Percentiles rank a stretch among this genome's conserved stretches.
phyloP scores from a whole-genome alignment of 2,329 filamentous ascomycete species.

The Aspergillus candidus region DNA sequence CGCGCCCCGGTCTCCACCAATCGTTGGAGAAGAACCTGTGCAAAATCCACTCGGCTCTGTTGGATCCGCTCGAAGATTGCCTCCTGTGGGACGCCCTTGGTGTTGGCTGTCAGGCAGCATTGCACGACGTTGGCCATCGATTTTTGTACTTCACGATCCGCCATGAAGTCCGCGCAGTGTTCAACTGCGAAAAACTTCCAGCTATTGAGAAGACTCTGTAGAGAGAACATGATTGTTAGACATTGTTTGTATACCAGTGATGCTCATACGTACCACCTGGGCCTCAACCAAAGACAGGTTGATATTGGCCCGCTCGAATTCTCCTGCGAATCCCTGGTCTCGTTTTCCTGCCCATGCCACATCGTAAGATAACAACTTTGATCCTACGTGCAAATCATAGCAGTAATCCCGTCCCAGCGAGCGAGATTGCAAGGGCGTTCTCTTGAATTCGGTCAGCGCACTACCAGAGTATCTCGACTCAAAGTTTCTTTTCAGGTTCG shows the following conservation, averaged over 20 bases:
- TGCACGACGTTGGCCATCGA: slow-evolving; percentile 68
- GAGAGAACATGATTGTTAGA: slow-evolving; percentile 21
- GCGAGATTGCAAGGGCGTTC: slow-evolving; percentile 60
- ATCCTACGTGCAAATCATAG: slow-evolving; percentile 72
- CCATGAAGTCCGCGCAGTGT: slow-evolving; percentile 59
- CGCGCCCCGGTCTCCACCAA: slow-evolving; percentile 56
- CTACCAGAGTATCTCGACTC: slow-evolving; percentile 68
- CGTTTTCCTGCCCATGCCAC: slow-evolving; percentile 64
- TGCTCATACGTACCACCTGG: slow-evolving; percentile 60
- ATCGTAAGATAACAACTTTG: slow-evolving; percentile 70
- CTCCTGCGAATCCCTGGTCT: slow-evolving; percentile 68
- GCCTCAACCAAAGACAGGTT: slow-evolving; percentile 91
- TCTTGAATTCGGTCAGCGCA: slow-evolving; percentile 71
- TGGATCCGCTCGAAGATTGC: slow-evolving; percentile 75
- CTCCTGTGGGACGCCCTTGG: slow-evolving; percentile 64
- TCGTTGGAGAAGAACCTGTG: slow-evolving; percentile 74
- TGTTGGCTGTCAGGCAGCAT: slow-evolving; percentile 74
- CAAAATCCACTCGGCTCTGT: slow-evolving; percentile 69
- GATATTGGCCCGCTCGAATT: slow-evolving; percentile 80
- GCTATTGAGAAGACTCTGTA: slow-evolving; percentile 69
- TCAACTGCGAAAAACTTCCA: slow-evolving; percentile 88
- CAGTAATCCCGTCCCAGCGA: slow-evolving; percentile 72
- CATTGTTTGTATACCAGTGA: background rate
- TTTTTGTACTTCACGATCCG: slow-evolving; percentile 54
- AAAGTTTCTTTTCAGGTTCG: slow-evolving; percentile 80